A percentile compares a stretch with the other conserved stretches of the same genome.
Conservation (phyloP, 495 filamentous ascomycete genomes). For the Aspergillus incahuasiensis region DNA sequence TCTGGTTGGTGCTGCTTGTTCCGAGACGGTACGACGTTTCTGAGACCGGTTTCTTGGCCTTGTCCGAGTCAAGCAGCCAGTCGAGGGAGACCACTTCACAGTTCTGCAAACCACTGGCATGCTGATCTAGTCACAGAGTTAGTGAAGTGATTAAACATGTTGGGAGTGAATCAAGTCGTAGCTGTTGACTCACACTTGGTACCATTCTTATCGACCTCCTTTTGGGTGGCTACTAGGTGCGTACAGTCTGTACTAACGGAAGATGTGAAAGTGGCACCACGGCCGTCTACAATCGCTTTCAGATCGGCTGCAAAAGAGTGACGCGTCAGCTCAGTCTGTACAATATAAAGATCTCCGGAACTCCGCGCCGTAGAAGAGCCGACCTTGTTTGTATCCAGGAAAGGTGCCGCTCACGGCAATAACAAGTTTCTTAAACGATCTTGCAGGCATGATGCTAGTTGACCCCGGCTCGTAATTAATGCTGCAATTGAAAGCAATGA, state of each 20-base stretch:
- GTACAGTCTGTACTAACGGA: conserved; percentile 49
- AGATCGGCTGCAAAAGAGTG: conserved; percentile 28
- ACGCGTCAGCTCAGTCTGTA: neutral
- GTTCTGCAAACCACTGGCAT: conserved; percentile 38
- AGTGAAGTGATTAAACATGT: neutral
- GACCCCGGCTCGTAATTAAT: neutral
- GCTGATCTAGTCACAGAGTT: conserved; percentile 36
- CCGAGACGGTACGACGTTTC: conserved; percentile 38
- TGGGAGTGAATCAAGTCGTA: no score
- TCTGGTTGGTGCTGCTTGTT: neutral
- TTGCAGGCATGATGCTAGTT: conserved; percentile 23
- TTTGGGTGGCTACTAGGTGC: conserved; percentile 54
- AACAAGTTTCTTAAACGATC: conserved; percentile 37
- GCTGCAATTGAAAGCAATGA: neutral
- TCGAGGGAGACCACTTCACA: conserved; percentile 56
- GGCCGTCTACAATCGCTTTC: conserved; percentile 33
- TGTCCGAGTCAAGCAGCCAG: conserved; percentile 56
- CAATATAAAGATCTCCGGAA: neutral
- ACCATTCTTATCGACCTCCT: conserved; percentile 47
- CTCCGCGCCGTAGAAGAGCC: neutral
- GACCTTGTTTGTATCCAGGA: conserved; percentile 50
- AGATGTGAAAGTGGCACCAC: conserved; percentile 47
- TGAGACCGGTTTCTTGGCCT: conserved; percentile 35
- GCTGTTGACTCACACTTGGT: conserved; percentile 32
- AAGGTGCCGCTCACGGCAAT: conserved; percentile 62